phyloP scores from a whole-genome alignment of 306 rosid genomes.

The Carpinus viminea region DNA sequence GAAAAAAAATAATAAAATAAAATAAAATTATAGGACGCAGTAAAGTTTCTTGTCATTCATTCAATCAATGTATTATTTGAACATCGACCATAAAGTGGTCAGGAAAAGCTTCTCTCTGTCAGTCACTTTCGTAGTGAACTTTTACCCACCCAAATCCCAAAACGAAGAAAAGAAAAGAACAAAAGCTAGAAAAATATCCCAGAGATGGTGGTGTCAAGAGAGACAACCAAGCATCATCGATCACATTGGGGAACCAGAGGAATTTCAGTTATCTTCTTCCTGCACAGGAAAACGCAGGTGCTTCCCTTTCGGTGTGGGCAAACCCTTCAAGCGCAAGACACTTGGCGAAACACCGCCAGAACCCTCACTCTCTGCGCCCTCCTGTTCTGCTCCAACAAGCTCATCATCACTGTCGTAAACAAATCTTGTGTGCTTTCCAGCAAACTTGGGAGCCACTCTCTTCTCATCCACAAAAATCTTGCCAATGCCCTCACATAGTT shows the following conservation, averaged over 20 bases:
- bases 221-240: constrained; percentile 26
- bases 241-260: background rate
- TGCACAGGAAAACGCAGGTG: constrained; percentile 71
- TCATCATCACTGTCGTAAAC: constrained; percentile 84
- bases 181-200: background rate
- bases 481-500: constrained; percentile 66
- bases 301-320: constrained; percentile 89
- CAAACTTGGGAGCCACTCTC: constrained; percentile 43
- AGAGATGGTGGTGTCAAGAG: constrained; percentile 36
- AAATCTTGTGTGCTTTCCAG: constrained; percentile 79
- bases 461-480: constrained; percentile 61
- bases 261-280: constrained; percentile 10
- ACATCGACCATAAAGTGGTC: constrained; percentile 25
- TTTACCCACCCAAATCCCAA: background rate
- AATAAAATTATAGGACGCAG: too few relatives aligned
- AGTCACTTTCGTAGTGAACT: background rate
- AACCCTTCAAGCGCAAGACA: constrained; percentile 58
- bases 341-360: constrained; percentile 33
- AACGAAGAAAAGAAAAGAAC: background rate
- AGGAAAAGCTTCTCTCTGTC: background rate
- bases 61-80: background rate
- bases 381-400: constrained; percentile 52
- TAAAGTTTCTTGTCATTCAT: too few relatives aligned
- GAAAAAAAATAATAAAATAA: too few relatives aligned
- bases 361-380: constrained; percentile 3